Base-by-base conservation (phyloP, 164 flowering plant species). In the Dillenia turbinata region DNA sequence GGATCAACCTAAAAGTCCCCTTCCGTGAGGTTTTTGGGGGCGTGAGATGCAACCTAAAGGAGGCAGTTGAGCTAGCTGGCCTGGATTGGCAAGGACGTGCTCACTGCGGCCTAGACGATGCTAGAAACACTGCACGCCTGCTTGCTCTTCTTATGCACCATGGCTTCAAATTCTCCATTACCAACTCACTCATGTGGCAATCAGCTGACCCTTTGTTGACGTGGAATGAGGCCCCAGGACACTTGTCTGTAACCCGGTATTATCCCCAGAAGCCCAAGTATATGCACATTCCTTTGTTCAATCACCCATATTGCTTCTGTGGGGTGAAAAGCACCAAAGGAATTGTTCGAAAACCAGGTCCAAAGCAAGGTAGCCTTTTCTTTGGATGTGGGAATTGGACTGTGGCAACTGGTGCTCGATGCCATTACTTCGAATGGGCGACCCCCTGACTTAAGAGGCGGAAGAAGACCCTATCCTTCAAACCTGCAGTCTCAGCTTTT, bases 91-190 rank as follows among this genome's bases (percentile, higher is more conserved):
- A 90, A 62, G 99, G 99, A 14, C 98, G 98, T 61, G 85, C 97
- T 60, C 99, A 95, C 71, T 90, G 97, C 71, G 99, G 99, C 17
- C 76, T 95, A 15, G 98, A 95, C 69, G 99, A 95, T 57, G 99
- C 99, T 24, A 82, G 79, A 61, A 95, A 95, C 77, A 95, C 99
- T 43, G 98, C 99, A 53, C 88, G 88, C 49, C 77, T 95, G 3
- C 92, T 95, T 54, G 65, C 92, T 13, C 65, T 72, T 22, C 74
- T 95, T 54, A 87, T 95, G 97, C 76, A 59, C 55, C 72, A 66
- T 14, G 99, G 99, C 43, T 78, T 84, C 75, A 82, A 72, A 60
- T 81, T 95, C 73, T 82, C 94, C 59, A 87, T 95, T 7, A 95
- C 99, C 24, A 85, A 88, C 71, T 81, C 96, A 1, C 75, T 95